Evolutionary conservation across 2,329 filamentous ascomycete species (phyloP).

Genomic region (Colletotrichum abscissum): DNA sequence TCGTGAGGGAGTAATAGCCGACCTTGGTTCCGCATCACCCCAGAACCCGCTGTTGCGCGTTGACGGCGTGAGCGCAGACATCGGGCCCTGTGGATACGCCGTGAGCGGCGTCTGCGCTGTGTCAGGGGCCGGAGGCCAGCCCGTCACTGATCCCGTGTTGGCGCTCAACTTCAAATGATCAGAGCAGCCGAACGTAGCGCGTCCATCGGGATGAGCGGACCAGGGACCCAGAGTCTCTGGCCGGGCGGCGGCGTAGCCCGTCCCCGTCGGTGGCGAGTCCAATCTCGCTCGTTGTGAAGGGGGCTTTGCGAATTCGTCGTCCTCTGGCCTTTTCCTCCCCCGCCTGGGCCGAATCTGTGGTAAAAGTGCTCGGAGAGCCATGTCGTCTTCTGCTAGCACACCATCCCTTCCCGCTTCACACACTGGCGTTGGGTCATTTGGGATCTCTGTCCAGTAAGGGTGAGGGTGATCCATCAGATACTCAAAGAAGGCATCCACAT

Average conservation of each 20-base stretch:
- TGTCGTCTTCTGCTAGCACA: conserved; percentile 86
- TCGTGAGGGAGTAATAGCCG: conserved; percentile 77
- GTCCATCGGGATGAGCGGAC: conserved; percentile 57
- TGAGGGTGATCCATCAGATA: conserved; percentile 84
- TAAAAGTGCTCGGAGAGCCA: conserved; percentile 85
- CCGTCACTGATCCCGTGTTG: conserved; percentile 46
- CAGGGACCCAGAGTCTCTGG: conserved; percentile 58
- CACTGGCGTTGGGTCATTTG: conserved; percentile 70
- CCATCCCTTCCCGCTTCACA: conserved; percentile 79
- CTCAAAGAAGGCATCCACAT: conserved; percentile 94
- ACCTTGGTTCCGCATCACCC: conserved; percentile 75
- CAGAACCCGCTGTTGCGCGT: conserved; percentile 62
- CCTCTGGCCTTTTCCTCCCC: conserved; percentile 72
- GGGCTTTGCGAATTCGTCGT: conserved; percentile 62
- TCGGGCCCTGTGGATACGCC: conserved; percentile 71
- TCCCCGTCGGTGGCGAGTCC: conserved; percentile 41
- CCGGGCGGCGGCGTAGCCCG: neutral
- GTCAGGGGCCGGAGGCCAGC: conserved; percentile 60
- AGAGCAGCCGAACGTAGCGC: conserved; percentile 46
- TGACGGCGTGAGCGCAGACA: conserved; percentile 78
- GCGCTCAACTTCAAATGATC: conserved; percentile 49
- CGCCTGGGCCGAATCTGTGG: conserved; percentile 77
- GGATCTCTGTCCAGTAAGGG: conserved; percentile 83
- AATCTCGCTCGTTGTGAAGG: conserved; percentile 66
- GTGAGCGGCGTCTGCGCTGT: conserved; percentile 70